Conservation (phyloP, 768 basidiomycete species). For the Suillus paluster region DNA sequence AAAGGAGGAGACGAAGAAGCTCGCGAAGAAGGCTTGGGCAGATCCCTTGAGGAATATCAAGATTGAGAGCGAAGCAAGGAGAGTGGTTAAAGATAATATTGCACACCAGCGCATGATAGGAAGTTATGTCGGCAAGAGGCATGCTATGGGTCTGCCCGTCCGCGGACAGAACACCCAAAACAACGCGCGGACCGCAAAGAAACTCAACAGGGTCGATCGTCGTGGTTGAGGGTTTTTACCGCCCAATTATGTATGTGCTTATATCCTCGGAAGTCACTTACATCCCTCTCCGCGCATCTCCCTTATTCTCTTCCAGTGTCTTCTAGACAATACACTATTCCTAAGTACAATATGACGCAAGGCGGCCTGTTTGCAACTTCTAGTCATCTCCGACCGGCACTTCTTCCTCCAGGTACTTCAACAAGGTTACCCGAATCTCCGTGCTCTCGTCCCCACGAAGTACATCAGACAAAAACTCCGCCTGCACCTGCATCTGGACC, state of each 20-base stretch:
- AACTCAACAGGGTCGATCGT: constrained; percentile 86
- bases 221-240: constrained; percentile 35
- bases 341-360: constrained; percentile 4
- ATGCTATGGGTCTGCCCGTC: constrained; percentile 92
- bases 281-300: neutral
- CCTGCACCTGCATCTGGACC: constrained; percentile 97
- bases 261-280: constrained; percentile 8
- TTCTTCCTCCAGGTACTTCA: constrained; percentile 96
- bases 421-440: constrained; percentile 87
- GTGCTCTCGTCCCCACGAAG: constrained; percentile 93
- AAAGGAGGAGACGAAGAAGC: constrained; percentile 32
- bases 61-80: constrained; percentile 87
- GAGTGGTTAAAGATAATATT: constrained; percentile 88
- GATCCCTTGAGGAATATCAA: constrained; percentile 78
- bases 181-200: constrained; percentile 89
- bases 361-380: constrained; percentile 28
- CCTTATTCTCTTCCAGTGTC: neutral
- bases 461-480: constrained; percentile 86
- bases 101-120: constrained; percentile 93
- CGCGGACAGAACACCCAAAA: constrained; percentile 92
- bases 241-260: constrained; percentile 17
- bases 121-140: constrained; percentile 89
- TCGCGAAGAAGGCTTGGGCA: constrained; percentile 38
- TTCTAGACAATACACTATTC: constrained; percentile 6
- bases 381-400: constrained; percentile 92